Evolutionary conservation across 441 rosid species (phyloP), one percentile per base, ranked within the genome.

Genomic region (Raphanus hybrid): DNA sequence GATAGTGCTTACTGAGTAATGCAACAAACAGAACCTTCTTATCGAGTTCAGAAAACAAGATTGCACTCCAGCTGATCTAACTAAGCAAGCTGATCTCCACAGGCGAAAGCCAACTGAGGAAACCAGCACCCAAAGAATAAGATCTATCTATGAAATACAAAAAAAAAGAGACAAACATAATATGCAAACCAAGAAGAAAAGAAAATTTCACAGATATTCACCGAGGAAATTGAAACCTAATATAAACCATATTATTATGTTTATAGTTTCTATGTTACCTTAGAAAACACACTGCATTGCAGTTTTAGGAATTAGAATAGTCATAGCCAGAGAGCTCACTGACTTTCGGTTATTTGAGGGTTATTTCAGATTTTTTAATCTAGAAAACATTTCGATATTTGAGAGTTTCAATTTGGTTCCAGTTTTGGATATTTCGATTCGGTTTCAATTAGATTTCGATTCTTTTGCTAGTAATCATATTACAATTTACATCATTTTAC

Each of bases 171-270:
- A 4, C 9, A 69, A 68, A 45, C 37, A 18, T 15, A 69, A 64
- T 32, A 5, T 32, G 57, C 70, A 70, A 70, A 62, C 70, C 26
- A 5, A 32, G 6, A 76, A 39, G 57, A 34, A 10, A 35, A 50
- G 29, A 15, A 11, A 75, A 20, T 57, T 41, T 0, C 62, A 60
- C 48, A 75, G 11, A 11, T 41, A 60, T 45, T 58, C 4, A 2
- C 52, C 41, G 14, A 26, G 58, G 71, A 39, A 55, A 0, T 4
- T 55, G 35, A 67, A 58, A 67, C 60, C 72, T 75, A 58, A 12
- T 7, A 66, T 58, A 12, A 75, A 67, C 73, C 61, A 15, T 59
- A 50, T 18, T 52, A 39, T 70, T 57, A 41, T 57, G 76, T 35
- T 64, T 77, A 70, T 60, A 64, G 3, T 27, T 52, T 64, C 70